These are phyloP conservation scores for Echria macrotheca DNA, from an alignment of 495 filamentous ascomycete genomes.

Conservation along the genomic window DNA sequence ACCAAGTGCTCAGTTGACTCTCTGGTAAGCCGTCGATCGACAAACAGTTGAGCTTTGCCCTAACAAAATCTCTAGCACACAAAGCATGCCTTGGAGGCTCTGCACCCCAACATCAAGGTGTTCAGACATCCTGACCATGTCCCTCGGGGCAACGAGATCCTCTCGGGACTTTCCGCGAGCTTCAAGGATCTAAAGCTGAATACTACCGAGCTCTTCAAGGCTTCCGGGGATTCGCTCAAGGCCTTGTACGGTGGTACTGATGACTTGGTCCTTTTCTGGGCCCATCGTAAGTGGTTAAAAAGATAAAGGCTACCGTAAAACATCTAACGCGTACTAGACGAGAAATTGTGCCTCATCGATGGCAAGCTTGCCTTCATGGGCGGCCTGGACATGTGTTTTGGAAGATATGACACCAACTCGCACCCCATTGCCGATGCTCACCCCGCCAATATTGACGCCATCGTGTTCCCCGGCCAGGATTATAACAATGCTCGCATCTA, in stretches of 20 bases:
- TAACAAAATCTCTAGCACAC: constrained; percentile 67
- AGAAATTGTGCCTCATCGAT: constrained; percentile 86
- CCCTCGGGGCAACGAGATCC: constrained; percentile 58
- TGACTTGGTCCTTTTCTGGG: constrained; percentile 85
- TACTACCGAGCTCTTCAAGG: constrained; percentile 45
- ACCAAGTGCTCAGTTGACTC: constrained; percentile 61
- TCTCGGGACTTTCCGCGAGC: constrained; percentile 30
- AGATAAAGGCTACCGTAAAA: too few relatives aligned
- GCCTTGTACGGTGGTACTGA: constrained; percentile 73
- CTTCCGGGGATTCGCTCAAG: constrained; percentile 63
- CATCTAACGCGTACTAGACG: too few relatives aligned
- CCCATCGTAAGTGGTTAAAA: too few relatives aligned
- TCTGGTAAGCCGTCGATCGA: constrained; percentile 16
- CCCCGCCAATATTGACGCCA: constrained; percentile 64
- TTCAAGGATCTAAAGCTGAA: constrained; percentile 42
- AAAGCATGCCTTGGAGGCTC: constrained; percentile 69
- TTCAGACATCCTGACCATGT: constrained; percentile 91
- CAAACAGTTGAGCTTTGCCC: background rate
- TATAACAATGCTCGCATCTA: constrained; percentile 87
- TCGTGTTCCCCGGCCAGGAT: constrained; percentile 86
- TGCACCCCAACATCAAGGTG: constrained; percentile 84
- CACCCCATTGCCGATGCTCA: constrained; percentile 86
- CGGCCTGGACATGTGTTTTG: constrained; percentile 63
- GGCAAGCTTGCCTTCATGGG: constrained; percentile 86
- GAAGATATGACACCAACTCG: constrained; percentile 58